Conservation (phyloP, 2,329 filamentous ascomycete genomes). For the Penicillium vulpinum region DNA sequence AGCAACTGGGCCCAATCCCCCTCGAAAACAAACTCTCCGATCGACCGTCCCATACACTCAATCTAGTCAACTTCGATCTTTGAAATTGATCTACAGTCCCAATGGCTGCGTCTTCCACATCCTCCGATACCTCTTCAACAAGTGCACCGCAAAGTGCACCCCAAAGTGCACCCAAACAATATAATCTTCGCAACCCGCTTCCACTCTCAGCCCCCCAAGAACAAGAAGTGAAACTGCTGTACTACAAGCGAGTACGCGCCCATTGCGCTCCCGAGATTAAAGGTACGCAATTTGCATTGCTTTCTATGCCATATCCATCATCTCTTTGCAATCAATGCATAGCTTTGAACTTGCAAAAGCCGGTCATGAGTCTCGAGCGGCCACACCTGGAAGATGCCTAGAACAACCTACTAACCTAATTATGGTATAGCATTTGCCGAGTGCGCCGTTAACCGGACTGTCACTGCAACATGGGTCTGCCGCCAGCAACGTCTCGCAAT, state of each 20-base stretch:
- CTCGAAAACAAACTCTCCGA: neutral
- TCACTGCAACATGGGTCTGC: conserved; percentile 86
- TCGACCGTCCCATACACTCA: conserved; percentile 14
- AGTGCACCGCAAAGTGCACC: conserved; percentile 15
- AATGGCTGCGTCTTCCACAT: conserved; percentile 26
- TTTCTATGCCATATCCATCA: neutral
- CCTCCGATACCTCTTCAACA: conserved; percentile 25
- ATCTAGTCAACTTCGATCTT: conserved; percentile 20
- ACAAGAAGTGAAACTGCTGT: conserved; percentile 76
- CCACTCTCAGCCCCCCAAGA: conserved; percentile 81
- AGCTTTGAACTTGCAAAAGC: neutral
- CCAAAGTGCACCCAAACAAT: conserved; percentile 26
- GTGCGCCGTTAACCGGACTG: conserved; percentile 81
- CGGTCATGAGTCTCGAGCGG: neutral
- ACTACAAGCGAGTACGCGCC: conserved; percentile 73
- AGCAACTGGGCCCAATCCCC: neutral
- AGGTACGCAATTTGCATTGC: conserved; percentile 49
- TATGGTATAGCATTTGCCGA: conserved; percentile 75
- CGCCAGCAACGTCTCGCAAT: conserved; percentile 75
- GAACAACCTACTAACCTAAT: conserved; percentile 5
- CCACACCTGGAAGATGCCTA: neutral
- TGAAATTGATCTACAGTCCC: conserved; percentile 18
- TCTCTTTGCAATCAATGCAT: neutral
- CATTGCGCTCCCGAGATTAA: conserved; percentile 78
- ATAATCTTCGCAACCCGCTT: conserved; percentile 67